Evolutionary conservation across 2,329 filamentous ascomycete genomes (phyloP).

Genomic region (Penicillium verrucosum): DNA sequence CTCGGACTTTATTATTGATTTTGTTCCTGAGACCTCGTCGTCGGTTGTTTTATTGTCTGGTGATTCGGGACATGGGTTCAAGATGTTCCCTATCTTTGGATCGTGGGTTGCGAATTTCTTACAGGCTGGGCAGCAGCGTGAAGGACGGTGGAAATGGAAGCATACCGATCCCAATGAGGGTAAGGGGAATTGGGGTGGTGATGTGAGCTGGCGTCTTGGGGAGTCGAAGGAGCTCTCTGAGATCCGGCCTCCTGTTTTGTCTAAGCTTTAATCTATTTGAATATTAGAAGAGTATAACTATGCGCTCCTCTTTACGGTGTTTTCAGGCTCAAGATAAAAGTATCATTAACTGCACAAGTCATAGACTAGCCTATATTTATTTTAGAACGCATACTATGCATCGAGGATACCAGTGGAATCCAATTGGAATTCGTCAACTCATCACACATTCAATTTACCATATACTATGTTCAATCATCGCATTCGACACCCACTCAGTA

Average conservation of each 20-base stretch:
- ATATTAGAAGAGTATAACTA: neutral
- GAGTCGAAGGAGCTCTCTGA: conserved; percentile 28
- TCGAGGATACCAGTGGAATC: neutral
- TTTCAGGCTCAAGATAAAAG: neutral
- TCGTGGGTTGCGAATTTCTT: conserved; percentile 53
- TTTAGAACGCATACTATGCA: neutral
- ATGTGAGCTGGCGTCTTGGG: conserved; percentile 50
- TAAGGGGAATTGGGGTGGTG: conserved; percentile 42
- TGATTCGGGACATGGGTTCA: conserved; percentile 62
- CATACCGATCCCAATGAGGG: conserved; percentile 22
- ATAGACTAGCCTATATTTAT: neutral
- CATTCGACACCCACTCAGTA: conserved; percentile 49
- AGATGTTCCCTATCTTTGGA: conserved; percentile 61
- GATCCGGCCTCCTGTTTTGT: conserved; percentile 17
- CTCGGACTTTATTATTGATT: conserved; percentile 60
- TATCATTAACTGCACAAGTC: neutral
- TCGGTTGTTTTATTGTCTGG: conserved; percentile 54
- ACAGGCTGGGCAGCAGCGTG: conserved; percentile 40
- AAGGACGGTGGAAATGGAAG: conserved; percentile 55
- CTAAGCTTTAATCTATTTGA: conserved; percentile 21
- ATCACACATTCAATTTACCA: conserved; percentile 28
- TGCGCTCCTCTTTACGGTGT: neutral
- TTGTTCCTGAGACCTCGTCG: conserved; percentile 49
- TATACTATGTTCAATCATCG: conserved; percentile 46
- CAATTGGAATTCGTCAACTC: neutral